Conservation (phyloP, 139 green algal species). For the Chlamydomonas sphaeroides region DNA sequence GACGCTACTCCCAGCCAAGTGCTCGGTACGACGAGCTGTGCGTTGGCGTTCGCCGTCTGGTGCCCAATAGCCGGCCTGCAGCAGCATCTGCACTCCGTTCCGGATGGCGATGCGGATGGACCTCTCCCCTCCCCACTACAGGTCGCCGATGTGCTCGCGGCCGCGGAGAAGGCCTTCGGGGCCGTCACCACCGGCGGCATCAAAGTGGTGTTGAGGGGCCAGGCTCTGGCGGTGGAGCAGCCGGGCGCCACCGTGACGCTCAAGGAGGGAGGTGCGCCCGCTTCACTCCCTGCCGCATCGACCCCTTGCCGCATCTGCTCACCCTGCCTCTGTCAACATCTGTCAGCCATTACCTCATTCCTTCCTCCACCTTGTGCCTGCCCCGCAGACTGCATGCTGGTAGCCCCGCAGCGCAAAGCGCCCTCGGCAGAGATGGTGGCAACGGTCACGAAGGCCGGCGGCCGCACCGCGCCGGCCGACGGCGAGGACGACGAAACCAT, state of each 20-base stretch:
- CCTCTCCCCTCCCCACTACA: too few relatives aligned
- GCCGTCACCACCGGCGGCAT: not conserved
- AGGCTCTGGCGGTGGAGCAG: not conserved
- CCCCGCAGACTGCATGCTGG: conserved; percentile 17
- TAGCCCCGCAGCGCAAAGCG: conserved; percentile 29
- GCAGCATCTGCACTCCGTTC: not conserved
- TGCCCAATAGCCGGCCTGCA: not conserved
- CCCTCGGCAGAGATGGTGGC: conserved; percentile 13
- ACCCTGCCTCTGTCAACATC: too few relatives aligned
- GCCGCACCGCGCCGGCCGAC: not conserved
- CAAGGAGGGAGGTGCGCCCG: conserved; percentile 4
- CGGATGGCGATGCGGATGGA: not conserved
- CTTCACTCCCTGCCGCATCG: too few relatives aligned
- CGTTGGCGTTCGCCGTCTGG: not conserved
- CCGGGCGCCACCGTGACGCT: not conserved
- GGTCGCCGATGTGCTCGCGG: not conserved
- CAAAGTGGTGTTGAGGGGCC: not conserved
- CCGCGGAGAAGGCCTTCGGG: conserved; percentile 20
- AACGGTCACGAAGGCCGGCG: not conserved
- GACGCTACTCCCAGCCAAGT: not conserved
- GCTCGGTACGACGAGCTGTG: not conserved
- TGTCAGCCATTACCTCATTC: too few relatives aligned
- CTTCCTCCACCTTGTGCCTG: not conserved
- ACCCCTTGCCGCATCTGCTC: too few relatives aligned
- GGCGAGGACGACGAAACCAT: conserved; percentile 35